Evolutionary conservation across 768 basidiomycete species (phyloP).

Genomic region (Pisolithus sp.): DNA sequence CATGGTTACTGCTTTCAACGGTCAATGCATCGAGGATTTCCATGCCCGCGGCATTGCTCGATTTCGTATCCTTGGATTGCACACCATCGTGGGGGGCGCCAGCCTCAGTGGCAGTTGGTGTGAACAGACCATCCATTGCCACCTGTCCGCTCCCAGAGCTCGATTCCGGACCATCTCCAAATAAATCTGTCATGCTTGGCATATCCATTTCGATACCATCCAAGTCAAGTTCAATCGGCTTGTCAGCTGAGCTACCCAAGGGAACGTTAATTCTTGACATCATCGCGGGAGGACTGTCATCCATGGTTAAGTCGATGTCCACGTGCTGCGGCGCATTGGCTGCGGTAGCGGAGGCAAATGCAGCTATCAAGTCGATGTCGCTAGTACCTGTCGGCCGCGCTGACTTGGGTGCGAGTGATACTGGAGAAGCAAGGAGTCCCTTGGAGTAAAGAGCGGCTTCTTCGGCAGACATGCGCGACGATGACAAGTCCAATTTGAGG

Average conservation of each 20-base stretch:
- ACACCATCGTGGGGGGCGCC: constrained; percentile 10
- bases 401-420: constrained; percentile 76
- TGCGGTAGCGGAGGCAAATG: constrained; percentile 43
- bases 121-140: constrained; percentile 46
- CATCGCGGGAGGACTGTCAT: constrained; percentile 26
- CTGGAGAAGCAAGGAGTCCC: constrained; percentile 63
- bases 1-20: constrained; percentile 12
- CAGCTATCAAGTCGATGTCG: constrained; percentile 60
- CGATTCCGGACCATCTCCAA: constrained; percentile 42
- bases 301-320: constrained; percentile 58
- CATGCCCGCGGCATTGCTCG: constrained; percentile 25
- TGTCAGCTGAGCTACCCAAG: constrained; percentile 63
- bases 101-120: constrained; percentile 33
- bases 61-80: constrained; percentile 13
- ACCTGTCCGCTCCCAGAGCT: constrained; percentile 28
- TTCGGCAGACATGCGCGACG: constrained; percentile 57
- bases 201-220: constrained; percentile 65
- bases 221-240: constrained; percentile 76
- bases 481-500: constrained; percentile 77
- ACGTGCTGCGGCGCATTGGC: constrained; percentile 27
- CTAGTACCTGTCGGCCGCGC: constrained; percentile 55
- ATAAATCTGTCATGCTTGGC: constrained; percentile 42
- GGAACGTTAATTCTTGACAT: constrained; percentile 25
- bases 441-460: constrained; percentile 53
- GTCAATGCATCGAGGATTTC: constrained; percentile 32